Evolutionary conservation across 129 eudicot genomes (phyloP), one percentile per base, ranked within the genome.

Genomic region (Tanacetum coccineum): DNA sequence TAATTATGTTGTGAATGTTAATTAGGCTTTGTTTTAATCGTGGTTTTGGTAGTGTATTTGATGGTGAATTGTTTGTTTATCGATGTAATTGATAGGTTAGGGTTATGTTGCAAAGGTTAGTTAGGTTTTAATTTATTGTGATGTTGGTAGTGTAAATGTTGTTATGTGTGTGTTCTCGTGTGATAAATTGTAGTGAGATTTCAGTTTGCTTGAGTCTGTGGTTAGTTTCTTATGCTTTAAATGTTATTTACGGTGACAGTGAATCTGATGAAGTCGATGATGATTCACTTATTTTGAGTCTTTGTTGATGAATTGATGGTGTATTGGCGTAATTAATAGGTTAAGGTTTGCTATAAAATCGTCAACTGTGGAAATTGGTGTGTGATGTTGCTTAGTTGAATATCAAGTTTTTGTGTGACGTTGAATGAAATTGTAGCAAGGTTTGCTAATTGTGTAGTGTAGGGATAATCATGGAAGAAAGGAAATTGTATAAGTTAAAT

Each of bases 1-100:
- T n/a, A n/a, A 28, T 28, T 28, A 20, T 48, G 4, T 39, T 60
- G 36, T 60, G 36, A 22, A 6, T 48, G 52, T 47, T 60, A 14
- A 68, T 51, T 75, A 18, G 60, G 30, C 39, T 39, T n/a, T 71
- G 13, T 48, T 22, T 28, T 50, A n/a, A 32, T 46, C 39, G 46
- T 59, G 39, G 60, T 17, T 4, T 30, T 6, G 39, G 39, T 30
- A 30, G 39, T 30, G 39, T 30, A 30, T 4, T 30, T 22, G 25
- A 22, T 22, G 1, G 1, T 22, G 25, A 22, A 22, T 22, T 22
- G 1, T 22, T 22, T 22, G 25, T 22, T 22, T 22, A 22, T 2
- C 25, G 39, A 30, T 30, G 39, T 4, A 6, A 30, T 30, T 30
- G 39, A 30, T 1, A 6, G 5, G 7, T 0, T 4, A 4, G 39